A percentile compares a stretch with the other conserved stretches of the same genome.
Conservation (phyloP, 768 basidiomycete genomes). For the Crassisporium funariophilum region DNA sequence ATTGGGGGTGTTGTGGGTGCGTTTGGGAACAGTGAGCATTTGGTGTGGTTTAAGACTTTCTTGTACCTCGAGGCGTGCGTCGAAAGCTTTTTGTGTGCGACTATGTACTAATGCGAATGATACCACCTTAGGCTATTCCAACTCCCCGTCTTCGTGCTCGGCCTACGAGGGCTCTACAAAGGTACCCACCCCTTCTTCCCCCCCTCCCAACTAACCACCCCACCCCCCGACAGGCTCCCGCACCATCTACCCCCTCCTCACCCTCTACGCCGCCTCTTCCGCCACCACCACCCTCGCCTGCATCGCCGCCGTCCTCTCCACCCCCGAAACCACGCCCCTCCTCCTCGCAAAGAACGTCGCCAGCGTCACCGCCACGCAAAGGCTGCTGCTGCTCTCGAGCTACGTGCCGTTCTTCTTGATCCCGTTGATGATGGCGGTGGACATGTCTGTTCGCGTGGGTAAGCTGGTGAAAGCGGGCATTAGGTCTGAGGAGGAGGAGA, state of each 20-base stretch:
- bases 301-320: conserved; percentile 57
- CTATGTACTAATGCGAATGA: neutral
- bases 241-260: conserved; percentile 61
- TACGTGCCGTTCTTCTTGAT: conserved; percentile 80
- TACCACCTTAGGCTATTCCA: conserved; percentile 57
- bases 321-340: conserved; percentile 42
- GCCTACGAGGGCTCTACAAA: conserved; percentile 58
- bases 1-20: conserved; percentile 52
- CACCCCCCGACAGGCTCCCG: conserved; percentile 40
- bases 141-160: conserved; percentile 77
- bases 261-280: conserved; percentile 77
- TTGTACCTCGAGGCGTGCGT: conserved; percentile 62
- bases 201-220: neutral
- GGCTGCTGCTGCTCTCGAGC: conserved; percentile 57
- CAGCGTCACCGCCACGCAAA: conserved; percentile 54
- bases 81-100: too few relatives aligned
- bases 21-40: conserved; percentile 34
- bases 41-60: conserved; percentile 70
- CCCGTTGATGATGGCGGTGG: conserved; percentile 71
- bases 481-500: conserved; percentile 25
- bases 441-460: conserved; percentile 56
- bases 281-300: conserved; percentile 79
- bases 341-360: conserved; percentile 25
- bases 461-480: conserved; percentile 32
- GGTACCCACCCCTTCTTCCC: conserved; percentile 34